Evolutionary conservation across 179 eudicot species (phyloP).

Genomic region (Camellia oleifera): DNA sequence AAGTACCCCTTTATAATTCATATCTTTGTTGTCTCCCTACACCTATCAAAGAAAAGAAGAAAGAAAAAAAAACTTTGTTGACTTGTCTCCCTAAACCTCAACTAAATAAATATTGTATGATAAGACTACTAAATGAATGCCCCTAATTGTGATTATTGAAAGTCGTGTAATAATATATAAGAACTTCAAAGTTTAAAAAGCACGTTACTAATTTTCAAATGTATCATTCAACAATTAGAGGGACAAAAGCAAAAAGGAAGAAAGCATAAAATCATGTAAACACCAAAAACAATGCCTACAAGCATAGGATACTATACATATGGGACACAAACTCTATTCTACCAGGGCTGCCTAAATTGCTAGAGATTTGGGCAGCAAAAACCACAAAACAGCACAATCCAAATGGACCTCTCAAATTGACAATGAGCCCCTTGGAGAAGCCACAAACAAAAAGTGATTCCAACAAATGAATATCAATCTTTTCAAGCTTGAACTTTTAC

Average conservation of each 20-base stretch:
- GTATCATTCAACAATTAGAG: too few species aligned
- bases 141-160: not conserved
- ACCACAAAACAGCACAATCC: not conserved
- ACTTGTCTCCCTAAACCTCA: not conserved
- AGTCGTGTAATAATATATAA: not conserved
- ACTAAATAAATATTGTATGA: not conserved
- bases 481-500: constrained; percentile 6
- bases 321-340: not conserved
- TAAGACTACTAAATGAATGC: not conserved
- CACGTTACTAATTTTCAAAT: not conserved
- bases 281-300: not conserved
- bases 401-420: constrained; percentile 10
- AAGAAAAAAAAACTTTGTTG: too few species aligned
- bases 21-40: not conserved
- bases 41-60: too few species aligned
- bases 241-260: not conserved
- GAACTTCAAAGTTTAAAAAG: not conserved
- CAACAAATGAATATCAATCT: not conserved
- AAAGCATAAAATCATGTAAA: not conserved
- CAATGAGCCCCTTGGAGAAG: not conserved
- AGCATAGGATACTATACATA: not conserved
- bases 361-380: not conserved
- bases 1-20: not conserved
- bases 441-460: constrained; percentile 7
- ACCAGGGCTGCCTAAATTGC: not conserved